A percentile compares a stretch with the other conserved stretches of the same genome.
Conservation (phyloP, 169 alveolate species). For the Toxoplasma gondii region DNA sequence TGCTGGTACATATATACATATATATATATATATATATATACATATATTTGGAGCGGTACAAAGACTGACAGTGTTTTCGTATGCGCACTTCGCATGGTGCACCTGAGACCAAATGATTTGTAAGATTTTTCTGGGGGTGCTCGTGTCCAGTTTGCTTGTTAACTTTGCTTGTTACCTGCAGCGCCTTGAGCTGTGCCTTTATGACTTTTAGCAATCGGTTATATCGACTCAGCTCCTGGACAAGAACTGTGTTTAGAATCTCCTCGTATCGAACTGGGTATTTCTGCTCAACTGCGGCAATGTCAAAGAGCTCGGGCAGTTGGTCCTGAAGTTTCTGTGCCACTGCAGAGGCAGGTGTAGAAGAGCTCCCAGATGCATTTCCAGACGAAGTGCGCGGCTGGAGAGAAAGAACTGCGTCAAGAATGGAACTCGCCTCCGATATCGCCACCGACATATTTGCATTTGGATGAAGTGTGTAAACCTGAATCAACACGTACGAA, state of each 20-base stretch:
- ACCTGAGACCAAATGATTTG: too few relatives aligned
- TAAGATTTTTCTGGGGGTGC: too few relatives aligned
- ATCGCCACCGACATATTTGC: slow-evolving; percentile 93
- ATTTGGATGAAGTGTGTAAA: slow-evolving; percentile 91
- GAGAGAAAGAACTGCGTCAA: slow-evolving; percentile 19
- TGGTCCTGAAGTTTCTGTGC: slow-evolving; percentile 75
- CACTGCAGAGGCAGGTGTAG: slow-evolving; percentile 14
- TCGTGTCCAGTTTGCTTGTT: background rate
- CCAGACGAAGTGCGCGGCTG: slow-evolving; percentile 45
- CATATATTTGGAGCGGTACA: too few relatives aligned
- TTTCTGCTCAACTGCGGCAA: slow-evolving; percentile 81
- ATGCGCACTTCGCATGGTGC: too few relatives aligned
- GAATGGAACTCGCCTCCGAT: slow-evolving; percentile 69
- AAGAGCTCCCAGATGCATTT: background rate
- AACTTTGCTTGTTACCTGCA: slow-evolving; percentile 44
- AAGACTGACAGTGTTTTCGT: background rate
- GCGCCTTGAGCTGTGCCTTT: slow-evolving; percentile 73
- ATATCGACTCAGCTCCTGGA: slow-evolving; percentile 89
- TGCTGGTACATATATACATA: background rate
- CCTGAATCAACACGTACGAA: slow-evolving; percentile 23
- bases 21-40: background rate
- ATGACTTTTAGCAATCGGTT: slow-evolving; percentile 83
- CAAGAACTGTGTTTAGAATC: slow-evolving; percentile 89
- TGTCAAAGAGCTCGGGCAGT: slow-evolving; percentile 83
- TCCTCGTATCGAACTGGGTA: slow-evolving; percentile 90